Evolutionary conservation across 306 rosid species (phyloP).

Genomic region (Benincasa hispida): DNA sequence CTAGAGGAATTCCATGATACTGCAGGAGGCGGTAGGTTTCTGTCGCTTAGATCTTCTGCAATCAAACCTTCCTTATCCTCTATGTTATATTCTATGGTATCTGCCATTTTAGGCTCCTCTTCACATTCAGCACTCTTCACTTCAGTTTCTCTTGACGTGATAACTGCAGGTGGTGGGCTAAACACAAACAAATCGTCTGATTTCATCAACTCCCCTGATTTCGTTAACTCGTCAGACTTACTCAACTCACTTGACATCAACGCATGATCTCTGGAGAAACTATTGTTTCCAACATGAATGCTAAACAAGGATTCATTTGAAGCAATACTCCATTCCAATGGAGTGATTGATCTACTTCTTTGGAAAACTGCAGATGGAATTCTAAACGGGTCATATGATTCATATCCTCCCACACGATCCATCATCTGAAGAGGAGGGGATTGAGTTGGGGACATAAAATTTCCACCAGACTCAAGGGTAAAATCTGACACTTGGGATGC

Average conservation of each 20-base stretch:
- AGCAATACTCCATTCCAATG: slow-evolving; percentile 65
- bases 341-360: slow-evolving; percentile 18
- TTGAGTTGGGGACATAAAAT: slow-evolving; percentile 18
- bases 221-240: slow-evolving; percentile 22
- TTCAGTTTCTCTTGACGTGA: slow-evolving; percentile 9
- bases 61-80: slow-evolving; percentile 4
- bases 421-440: slow-evolving; percentile 53
- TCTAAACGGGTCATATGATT: slow-evolving; percentile 43
- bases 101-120: slow-evolving; percentile 12
- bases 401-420: slow-evolving; percentile 47
- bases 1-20: slow-evolving; percentile 13
- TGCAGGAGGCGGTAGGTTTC: slow-evolving; percentile 8
- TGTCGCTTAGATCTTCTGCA: slow-evolving; percentile 3
- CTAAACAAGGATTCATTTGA: slow-evolving; percentile 88
- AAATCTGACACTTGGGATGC: slow-evolving; percentile 17
- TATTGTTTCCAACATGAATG: slow-evolving; percentile 46
- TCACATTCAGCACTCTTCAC: slow-evolving; percentile 2
- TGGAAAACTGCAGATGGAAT: slow-evolving; percentile 61
- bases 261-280: slow-evolving; percentile 37
- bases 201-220: slow-evolving; percentile 29
- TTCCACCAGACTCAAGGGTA: slow-evolving; percentile 8
- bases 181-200: slow-evolving; percentile 24
- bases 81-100: slow-evolving; percentile 10
- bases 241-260: slow-evolving; percentile 15
- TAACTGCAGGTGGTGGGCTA: slow-evolving; percentile 15